Base-by-base conservation (phyloP, 495 filamentous ascomycete species). In the Cryomyces minteri region DNA sequence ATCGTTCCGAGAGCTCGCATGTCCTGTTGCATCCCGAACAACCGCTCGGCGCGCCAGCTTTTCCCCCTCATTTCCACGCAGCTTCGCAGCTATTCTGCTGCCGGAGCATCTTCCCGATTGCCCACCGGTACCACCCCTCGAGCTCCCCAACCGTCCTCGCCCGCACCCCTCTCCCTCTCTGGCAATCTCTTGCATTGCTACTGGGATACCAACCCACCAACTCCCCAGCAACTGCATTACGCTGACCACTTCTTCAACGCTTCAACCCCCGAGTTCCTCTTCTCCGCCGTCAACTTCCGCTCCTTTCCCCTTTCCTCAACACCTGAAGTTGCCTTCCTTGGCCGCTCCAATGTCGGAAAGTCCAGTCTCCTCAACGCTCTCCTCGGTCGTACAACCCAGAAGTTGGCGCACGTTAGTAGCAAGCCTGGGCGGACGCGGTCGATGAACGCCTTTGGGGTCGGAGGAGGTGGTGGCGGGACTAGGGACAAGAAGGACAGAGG, bases 301-400 rank as follows among this genome's bases (percentile, higher is more conserved):
- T 66, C 71, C 31, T 51, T 60, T 41, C 62, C 60, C n/a, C 67
- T 64, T 36, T 62, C 59, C 10, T 57, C 64, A 45, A 63, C 71
- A 10, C 77, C 77, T 39, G 79, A 84, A 55, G 75, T 84, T n/a
- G 77, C 74, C 32, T 81, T 84, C 52, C 62, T 84, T 0, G 90
- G 90, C 40, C 76, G 86, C 39, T 87, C 80, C 32, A 95, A 98
- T 59, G 88, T 92, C 29, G 90, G 88, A 34, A 98, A 98, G 59
- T 87, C 81, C 31, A 82, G 77, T 6, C 67, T 96, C 28, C 65
- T 96, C 48, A 98, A 98, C 58, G 80, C 81, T 1, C 65, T 96
- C 5, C 72, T 88, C 48, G 71, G 73, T 18, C 63, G 70, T 11
- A 43, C 48, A n/a, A 42, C 47, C 10, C 51, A 51, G 38, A 51